A percentile compares a stretch with the other conserved stretches of the same genome.
Evolutionary conservation across 1,284 basidiomycete species (phyloP).

Genomic region (Wolfiporia cocos): DNA sequence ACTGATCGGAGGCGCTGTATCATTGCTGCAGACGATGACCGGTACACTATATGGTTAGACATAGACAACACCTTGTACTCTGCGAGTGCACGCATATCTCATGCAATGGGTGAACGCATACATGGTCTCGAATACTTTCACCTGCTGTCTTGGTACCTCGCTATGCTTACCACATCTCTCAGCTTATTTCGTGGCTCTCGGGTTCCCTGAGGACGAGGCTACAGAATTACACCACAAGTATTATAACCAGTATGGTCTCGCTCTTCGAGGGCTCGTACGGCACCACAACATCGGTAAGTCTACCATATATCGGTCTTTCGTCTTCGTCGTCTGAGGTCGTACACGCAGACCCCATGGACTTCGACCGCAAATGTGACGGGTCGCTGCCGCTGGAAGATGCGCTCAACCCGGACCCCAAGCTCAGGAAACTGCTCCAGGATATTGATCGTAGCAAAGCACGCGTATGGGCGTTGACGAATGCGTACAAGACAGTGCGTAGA

Average conservation of each 20-base stretch:
- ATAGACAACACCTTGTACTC: slow-evolving; percentile 88
- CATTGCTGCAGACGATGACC: slow-evolving; percentile 45
- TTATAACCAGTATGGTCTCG: slow-evolving; percentile 78
- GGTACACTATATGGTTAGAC: slow-evolving; percentile 71
- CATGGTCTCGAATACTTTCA: slow-evolving; percentile 43
- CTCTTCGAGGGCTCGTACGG: slow-evolving; percentile 75
- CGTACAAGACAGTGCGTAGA: slow-evolving; percentile 59
- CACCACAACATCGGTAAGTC: slow-evolving; percentile 73
- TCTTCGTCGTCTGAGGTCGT: no score
- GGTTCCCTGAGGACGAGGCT: slow-evolving; percentile 65
- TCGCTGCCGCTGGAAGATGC: slow-evolving; percentile 79
- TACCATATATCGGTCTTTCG: no score
- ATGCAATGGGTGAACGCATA: slow-evolving; percentile 78
- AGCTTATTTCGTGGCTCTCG: slow-evolving; percentile 76
- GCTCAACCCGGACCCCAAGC: slow-evolving; percentile 58
- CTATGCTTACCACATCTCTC: not conserved
- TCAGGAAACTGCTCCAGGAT: slow-evolving; percentile 69
- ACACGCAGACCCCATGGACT: slow-evolving; percentile 73
- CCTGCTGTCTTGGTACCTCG: not conserved
- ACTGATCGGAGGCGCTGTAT: no score
- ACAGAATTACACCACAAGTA: slow-evolving; percentile 69
- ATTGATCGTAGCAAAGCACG: slow-evolving; percentile 73
- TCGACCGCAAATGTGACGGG: slow-evolving; percentile 81
- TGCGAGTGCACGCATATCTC: slow-evolving; percentile 66
- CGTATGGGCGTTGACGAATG: slow-evolving; percentile 84